Conservation (phyloP, 495 filamentous ascomycete genomes). For the Aspergillus sparsus region DNA sequence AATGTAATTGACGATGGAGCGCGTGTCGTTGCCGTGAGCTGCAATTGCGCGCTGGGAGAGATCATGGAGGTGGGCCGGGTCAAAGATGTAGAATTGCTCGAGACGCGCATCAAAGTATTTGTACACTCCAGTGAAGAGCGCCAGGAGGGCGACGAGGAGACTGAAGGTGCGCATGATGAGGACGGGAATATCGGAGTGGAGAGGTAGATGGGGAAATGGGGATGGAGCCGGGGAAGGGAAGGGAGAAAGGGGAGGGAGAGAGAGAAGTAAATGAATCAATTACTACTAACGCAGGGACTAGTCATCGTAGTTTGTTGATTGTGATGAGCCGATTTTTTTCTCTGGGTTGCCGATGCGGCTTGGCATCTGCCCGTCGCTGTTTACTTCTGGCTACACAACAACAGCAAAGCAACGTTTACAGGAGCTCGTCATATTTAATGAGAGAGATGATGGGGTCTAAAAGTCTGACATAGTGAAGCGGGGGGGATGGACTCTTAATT, state of each 20-base stretch:
- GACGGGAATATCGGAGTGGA: slow-evolving; percentile 13
- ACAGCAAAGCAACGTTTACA: too few relatives aligned
- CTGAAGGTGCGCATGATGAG: slow-evolving; percentile 45
- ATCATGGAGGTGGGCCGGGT: slow-evolving; percentile 64
- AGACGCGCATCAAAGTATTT: slow-evolving; percentile 68
- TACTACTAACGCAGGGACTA: background rate
- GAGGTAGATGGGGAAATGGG: background rate
- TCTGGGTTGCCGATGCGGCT: slow-evolving; percentile 9
- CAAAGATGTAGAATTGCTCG: slow-evolving; percentile 76
- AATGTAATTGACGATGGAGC: slow-evolving; percentile 66
- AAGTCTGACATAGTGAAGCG: too few relatives aligned
- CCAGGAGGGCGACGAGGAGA: slow-evolving; percentile 61
- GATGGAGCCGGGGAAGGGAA: slow-evolving; percentile 1
- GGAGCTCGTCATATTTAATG: too few relatives aligned
- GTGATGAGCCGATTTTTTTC: slow-evolving; percentile 12
- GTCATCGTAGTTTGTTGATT: background rate
- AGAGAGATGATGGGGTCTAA: too few relatives aligned
- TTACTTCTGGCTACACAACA: background rate
- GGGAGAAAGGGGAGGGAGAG: background rate
- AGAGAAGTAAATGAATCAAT: slow-evolving; percentile 2
- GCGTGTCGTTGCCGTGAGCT: slow-evolving; percentile 71
- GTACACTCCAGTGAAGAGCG: slow-evolving; percentile 58
- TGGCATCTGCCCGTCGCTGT: background rate
- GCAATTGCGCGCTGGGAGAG: slow-evolving; percentile 64
- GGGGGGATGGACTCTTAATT: too few relatives aligned